Evolutionary conservation across 495 filamentous ascomycete species (phyloP), one percentile per base, ranked within the genome.

Genomic region (Platismatia glauca): DNA sequence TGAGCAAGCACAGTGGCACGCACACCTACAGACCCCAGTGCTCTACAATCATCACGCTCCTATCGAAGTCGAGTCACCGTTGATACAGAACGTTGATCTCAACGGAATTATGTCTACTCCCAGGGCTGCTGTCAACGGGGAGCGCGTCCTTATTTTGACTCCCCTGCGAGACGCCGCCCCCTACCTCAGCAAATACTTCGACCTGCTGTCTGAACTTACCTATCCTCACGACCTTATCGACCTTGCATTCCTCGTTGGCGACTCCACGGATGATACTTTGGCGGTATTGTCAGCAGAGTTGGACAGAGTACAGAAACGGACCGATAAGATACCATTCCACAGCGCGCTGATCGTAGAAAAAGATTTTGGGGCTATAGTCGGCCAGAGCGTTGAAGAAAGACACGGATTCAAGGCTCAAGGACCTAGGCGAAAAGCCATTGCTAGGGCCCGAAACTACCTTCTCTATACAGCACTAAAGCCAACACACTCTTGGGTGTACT

Each of bases 401-500:
- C 94, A 98, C 72, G 83, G 82, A 13, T 97, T 92, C 67, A 85
- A 81, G 57, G 92, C 90, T 44, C 94, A 98, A 72, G 94, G 85
- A 7, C 92, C 91, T 29, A 86, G 94, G 62, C 83, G 94, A 65
- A 97, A 93, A 75, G 84, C 89, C 43, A 91, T 98, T 81, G 94
- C 86, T 57, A 81, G 81, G 62, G 95, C 95, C 20, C 82, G 94
- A 59, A 98, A 98, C 72, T 97, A 96, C 72, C 80, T 98, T 29
- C 84, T 98, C 15, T 83, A 84, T 56, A 82, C 90, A 0, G 86
- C 94, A 31, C 72, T 98, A 66, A 95, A 93, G 78, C 81, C 91
- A 4, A 89, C 97, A 61, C 94, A 98, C 72, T 92, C 89, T 11
- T 98, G 94, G 94, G 95, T 98, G 31, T 97, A 97, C 74, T 98